Conservation (phyloP, 2,329 filamentous ascomycete genomes). For the Aspergillus sp. region DNA sequence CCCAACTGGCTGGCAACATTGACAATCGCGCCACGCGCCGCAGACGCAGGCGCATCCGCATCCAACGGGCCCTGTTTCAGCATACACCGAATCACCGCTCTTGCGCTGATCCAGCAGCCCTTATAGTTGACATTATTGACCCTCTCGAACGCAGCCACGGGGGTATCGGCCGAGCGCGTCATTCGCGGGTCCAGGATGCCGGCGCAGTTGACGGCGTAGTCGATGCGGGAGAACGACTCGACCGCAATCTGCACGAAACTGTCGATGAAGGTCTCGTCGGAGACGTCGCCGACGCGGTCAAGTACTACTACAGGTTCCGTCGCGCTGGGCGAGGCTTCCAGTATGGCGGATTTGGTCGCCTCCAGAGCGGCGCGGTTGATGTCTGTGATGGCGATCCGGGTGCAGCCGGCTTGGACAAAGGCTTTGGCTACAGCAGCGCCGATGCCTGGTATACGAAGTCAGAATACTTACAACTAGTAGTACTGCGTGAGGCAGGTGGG, state of each 20-base stretch:
- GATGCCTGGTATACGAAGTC: constrained; percentile 42
- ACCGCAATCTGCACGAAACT: constrained; percentile 22
- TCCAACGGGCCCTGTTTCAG: constrained; percentile 35
- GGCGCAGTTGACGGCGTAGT: constrained; percentile 50
- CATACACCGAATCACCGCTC: constrained; percentile 40
- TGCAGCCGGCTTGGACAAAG: constrained; percentile 44
- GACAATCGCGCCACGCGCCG: constrained; percentile 41
- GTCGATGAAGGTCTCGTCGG: constrained; percentile 38
- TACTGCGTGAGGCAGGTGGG: neutral
- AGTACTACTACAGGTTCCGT: constrained; percentile 28
- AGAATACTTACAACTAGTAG: neutral
- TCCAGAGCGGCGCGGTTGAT: constrained; percentile 35
- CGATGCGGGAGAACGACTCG: constrained; percentile 38
- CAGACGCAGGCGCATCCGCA: constrained; percentile 20
- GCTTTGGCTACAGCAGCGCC: constrained; percentile 45
- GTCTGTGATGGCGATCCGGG: constrained; percentile 47
- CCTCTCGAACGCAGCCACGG: constrained; percentile 41
- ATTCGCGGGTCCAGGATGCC: constrained; percentile 33
- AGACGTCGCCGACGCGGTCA: constrained; percentile 37
- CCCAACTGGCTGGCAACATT: constrained; percentile 47
- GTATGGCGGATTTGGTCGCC: constrained; percentile 17
- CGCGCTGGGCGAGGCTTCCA: constrained; percentile 23
- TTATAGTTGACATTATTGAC: constrained; percentile 49
- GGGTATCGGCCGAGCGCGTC: constrained; percentile 38
- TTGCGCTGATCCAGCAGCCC: constrained; percentile 41